Base-by-base conservation (phyloP, 2,329 filamentous ascomycete species). In the Aspergillus tanneri region DNA sequence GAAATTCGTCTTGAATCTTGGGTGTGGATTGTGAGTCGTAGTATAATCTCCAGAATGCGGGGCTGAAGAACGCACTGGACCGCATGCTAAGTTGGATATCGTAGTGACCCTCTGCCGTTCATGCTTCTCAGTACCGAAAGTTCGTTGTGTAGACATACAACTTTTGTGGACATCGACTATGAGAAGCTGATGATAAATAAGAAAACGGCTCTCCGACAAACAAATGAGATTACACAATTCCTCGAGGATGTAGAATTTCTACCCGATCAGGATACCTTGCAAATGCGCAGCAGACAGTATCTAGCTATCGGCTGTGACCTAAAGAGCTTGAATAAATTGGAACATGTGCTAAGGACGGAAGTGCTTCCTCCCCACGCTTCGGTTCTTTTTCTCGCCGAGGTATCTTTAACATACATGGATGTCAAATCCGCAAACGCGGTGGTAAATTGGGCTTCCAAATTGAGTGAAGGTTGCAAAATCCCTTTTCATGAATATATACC, bases 351-450 rank as follows among this genome's bases (percentile, higher is more conserved):
- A 19, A 76, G 77, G 14, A 70, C 70, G 9, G 76, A 86, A 36
- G 64, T 89, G 2, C 73, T 85, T 30, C 64, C 85, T 12, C 64
- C 77, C 1, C 72, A 80, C 6, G 83, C 80, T 49, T 76, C 79
- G 2, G 79, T 96, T 2, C 73, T 96, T 19, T 95, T 93, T 60
- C 80, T 90, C 21, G 90, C 90, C 1, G 92, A 97, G 69, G 90
- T 96, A 11, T 95, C 90, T 3, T 82, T 95, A 32, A 93, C 90
- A 1, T 95, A 95, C 61, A 95, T 96, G 88, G 83, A 90, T 47
- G 81, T 83, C 2, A 67, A 79, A 18, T 83, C 83, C 32, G 84
- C 90, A 5, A 85, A 96, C 72, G 76, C 79, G 12, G 75, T 96
- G 7, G 84, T 96, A 23, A 66, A 77, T 42, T 96, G 90, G 90